phyloP scores from a whole-genome alignment of 495 filamentous ascomycete species.

The Hypoxylon lienhwacheense region DNA sequence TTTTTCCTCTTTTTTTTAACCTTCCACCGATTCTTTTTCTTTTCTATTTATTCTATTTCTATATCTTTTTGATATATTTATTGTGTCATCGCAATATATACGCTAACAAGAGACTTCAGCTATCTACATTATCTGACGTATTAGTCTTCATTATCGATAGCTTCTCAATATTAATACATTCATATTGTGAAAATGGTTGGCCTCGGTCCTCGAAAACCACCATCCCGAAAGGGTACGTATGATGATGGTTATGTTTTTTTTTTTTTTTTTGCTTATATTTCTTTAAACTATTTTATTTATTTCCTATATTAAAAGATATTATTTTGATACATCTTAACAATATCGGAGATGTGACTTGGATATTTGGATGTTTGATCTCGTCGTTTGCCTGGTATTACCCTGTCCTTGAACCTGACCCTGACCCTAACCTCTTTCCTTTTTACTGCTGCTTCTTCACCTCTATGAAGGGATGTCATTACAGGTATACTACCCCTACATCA shows the following conservation, averaged over 20 bases:
- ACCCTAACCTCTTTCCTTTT: neutral
- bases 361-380: neutral
- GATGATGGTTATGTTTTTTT: constrained; percentile 4
- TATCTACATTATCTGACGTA: constrained; percentile 3
- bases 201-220: constrained; percentile 69
- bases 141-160: constrained; percentile 1
- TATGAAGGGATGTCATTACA: too few relatives aligned
- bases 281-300: too few relatives aligned
- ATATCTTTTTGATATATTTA: too few relatives aligned
- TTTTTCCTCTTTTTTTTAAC: too few relatives aligned
- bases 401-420: neutral
- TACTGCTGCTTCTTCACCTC: constrained; percentile 5
- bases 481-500: too few relatives aligned
- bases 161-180: constrained; percentile 19
- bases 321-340: too few relatives aligned
- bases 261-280: neutral
- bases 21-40: too few relatives aligned
- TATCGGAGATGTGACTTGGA: neutral
- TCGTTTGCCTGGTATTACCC: too few relatives aligned
- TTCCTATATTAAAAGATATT: too few relatives aligned
- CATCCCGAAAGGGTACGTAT: constrained; percentile 74
- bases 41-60: too few relatives aligned
- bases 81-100: too few relatives aligned
- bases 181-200: constrained; percentile 66
- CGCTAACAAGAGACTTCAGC: constrained; percentile 7